Percentiles rank a stretch among this genome's conserved stretches.
These are phyloP conservation scores for Hanseniaspora mollemarum DNA, from an alignment of 805 yeast genomes.

Conservation along the genomic window DNA sequence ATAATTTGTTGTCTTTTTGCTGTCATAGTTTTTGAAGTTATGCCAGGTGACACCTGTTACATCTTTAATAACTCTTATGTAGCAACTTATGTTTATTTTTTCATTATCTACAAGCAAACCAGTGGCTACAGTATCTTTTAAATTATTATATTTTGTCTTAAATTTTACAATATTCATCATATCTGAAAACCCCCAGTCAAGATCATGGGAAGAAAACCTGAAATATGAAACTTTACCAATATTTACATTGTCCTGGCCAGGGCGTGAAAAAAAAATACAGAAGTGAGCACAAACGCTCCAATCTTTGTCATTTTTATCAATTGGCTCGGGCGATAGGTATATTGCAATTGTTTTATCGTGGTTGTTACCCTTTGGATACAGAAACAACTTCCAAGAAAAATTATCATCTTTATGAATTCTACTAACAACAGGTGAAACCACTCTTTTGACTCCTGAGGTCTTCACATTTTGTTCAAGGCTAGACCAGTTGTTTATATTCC, in stretches of 20 bases:
- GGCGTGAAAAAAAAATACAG: conserved; percentile 74
- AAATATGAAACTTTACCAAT: conserved; percentile 58
- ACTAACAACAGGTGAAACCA: conserved; percentile 25
- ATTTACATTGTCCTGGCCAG: conserved; percentile 44
- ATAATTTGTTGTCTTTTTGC: conserved; percentile 76
- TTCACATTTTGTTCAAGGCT: conserved; percentile 29
- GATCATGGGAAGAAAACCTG: conserved; percentile 60
- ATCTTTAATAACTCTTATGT: conserved; percentile 67
- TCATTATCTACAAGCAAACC: conserved; percentile 41
- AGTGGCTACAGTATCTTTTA: conserved; percentile 31
- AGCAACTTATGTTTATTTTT: conserved; percentile 57
- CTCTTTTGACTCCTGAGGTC: background rate
- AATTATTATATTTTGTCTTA: conserved; percentile 23
- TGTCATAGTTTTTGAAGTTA: conserved; percentile 70
- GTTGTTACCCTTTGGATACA: conserved; percentile 65
- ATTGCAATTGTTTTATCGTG: conserved; percentile 50
- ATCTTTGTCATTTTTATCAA: conserved; percentile 29
- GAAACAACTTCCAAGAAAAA: conserved; percentile 53
- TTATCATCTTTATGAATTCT: conserved; percentile 48
- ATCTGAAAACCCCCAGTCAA: conserved; percentile 94
- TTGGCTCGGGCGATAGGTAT: conserved; percentile 61
- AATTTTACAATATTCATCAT: conserved; percentile 50
- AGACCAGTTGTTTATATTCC: conserved; percentile 44
- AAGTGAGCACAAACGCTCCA: conserved; percentile 93
- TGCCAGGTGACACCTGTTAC: conserved; percentile 94